Base-by-base conservation (phyloP, 352 stramenopile species). In the Phytophthora pinifolia region DNA sequence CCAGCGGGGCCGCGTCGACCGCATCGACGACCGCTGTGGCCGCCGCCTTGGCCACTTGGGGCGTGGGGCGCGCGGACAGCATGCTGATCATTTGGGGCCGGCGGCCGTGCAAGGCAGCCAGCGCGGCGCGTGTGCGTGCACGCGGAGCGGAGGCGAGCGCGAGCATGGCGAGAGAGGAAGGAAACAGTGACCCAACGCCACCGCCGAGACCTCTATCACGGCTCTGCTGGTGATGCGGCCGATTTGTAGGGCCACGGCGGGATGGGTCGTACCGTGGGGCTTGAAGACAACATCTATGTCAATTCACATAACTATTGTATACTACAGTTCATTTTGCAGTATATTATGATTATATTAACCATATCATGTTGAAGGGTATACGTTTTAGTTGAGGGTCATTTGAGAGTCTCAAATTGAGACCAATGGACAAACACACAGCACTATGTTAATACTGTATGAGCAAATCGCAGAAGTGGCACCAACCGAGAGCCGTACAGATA, bases 21-120 rank as follows among this genome's bases (percentile, higher is more conserved):
- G 62, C 49, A 25, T 74, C 65, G 27, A 72, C 35, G 14, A 45
- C 54, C 7, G 61, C 54, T 6, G 65, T 69, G 33, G 59, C 38
- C 29, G 55, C 65, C 5, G 65, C 63, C 32, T 82, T 75, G 30
- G 59, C 57, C 17, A 76, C 60, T 62, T 79, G 72, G 13, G 72
- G 64, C 7, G 70, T 76, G 10, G 80, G 73, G 18, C 67, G 78
- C 51, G 78, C 89, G 38, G 78, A 91, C 37, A 86, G 59, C 48
- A 87, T 65, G 46, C 81, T 78, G 45, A 80, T 66, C 46, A 80
- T 44, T 38, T 56, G 67, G 4, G 55, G 46, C 9, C 50, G 48
- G 9, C 51, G 57, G 13, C 47, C 30, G 29, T 48, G 48, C 17
- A 52, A 62, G 33, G 59, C 29, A 9, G 51, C 22, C 38, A 60